Evolutionary conservation across 495 filamentous ascomycete genomes (phyloP), one percentile per base, ranked within the genome.

Genomic region (Emericellopsis terricola): DNA sequence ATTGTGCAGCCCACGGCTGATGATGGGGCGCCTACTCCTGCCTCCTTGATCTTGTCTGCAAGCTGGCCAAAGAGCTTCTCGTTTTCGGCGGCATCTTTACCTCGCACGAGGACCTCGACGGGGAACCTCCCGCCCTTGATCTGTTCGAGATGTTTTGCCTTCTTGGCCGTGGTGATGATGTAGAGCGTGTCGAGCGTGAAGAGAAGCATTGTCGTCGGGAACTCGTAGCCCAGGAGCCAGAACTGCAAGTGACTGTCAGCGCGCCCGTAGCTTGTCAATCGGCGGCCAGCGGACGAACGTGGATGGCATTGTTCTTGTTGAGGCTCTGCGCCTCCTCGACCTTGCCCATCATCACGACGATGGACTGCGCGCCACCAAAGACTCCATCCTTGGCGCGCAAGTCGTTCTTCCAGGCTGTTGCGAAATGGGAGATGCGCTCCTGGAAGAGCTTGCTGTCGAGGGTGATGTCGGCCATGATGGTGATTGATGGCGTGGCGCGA

Each of bases 151-250:
- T 94, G 85, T 53, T 89, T 83, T 14, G 91, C 89, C 73, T 99
- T 99, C 59, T 99, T 99, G 14, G 81, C 75, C 8, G 89, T 96
- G 2, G 91, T 96, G 36, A 96, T 76, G 33, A 94, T 73, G 52
- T 84, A 87, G 41, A 96, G 59, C 34, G 70, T 67, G 35, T 96
- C 91, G 33, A 73, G 69, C 8, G 91, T 94, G 45, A 96, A 68
- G 29, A 99, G 65, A 55, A 99, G 78, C 27, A 96, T 65, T 0
- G 89, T 96, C 10, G 89, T 83, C 28, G 89, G 89, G 46, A 99
- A 99, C 50, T 99, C 89, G 64, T 96, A 99, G 42, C 89, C 89
- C 38, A 99, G 69, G 31, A 99, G 67, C 89, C 89, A 99, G 59
- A 94, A 93, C 84, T 97, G 58, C 27, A 41, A 3, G 38, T n/a